Conservation (phyloP, 2,329 filamentous ascomycete genomes). For the Penicillium crustosum region DNA sequence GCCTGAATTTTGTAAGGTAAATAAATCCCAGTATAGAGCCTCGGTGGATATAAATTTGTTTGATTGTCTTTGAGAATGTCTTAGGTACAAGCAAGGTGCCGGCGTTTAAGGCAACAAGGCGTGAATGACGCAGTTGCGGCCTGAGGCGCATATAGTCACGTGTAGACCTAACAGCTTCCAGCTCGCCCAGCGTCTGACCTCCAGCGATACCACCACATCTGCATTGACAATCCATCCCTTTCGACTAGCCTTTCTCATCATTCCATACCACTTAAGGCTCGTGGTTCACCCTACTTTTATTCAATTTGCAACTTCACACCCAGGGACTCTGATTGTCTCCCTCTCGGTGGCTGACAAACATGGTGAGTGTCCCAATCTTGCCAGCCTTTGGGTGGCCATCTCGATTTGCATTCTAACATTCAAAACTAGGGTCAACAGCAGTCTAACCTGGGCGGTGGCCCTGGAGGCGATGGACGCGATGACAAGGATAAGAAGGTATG, state of each 20-base stretch:
- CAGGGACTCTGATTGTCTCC: conserved; percentile 16
- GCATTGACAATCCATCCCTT: conserved; percentile 18
- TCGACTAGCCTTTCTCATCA: conserved; percentile 8
- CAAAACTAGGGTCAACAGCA: conserved; percentile 55
- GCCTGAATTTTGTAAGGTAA: neutral
- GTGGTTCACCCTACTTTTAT: neutral
- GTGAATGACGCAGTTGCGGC: conserved; percentile 15
- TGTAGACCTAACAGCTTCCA: conserved; percentile 25
- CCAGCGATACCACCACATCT: conserved; percentile 21
- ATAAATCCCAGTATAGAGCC: neutral
- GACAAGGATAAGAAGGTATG: conserved; percentile 90
- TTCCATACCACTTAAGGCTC: neutral
- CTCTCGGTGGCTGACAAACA: conserved; percentile 31
- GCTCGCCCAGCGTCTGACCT: conserved; percentile 20
- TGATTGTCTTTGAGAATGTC: conserved; percentile 4
- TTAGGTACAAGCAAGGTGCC: neutral
- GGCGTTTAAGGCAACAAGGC: conserved; percentile 19
- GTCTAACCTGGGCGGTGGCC: conserved; percentile 77
- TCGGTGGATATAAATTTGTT: neutral
- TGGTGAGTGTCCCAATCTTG: conserved; percentile 32
- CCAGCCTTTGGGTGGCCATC: conserved; percentile 2
- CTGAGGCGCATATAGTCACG: conserved; percentile 20
- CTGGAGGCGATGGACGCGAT: conserved; percentile 72
- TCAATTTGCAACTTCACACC: neutral
- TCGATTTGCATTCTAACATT: conserved; percentile 25